Evolutionary conservation across 495 filamentous ascomycete species (phyloP).

Genomic region (Annulohypoxylon maeteangense): DNA sequence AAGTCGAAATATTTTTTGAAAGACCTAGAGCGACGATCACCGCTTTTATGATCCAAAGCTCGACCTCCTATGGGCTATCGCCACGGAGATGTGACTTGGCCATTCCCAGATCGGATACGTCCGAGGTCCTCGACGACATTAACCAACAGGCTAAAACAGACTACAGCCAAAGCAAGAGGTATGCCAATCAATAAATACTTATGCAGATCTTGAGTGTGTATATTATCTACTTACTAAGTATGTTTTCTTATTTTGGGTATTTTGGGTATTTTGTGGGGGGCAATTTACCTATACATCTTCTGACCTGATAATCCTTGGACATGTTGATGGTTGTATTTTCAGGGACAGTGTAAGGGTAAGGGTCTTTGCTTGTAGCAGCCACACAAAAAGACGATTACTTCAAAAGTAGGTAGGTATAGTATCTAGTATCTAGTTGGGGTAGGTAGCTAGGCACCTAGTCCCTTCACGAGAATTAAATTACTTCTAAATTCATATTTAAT

Average conservation of each 20-base stretch:
- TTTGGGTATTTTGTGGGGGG: too few species aligned
- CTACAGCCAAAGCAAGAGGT: conserved; percentile 15
- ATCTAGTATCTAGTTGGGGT: too few species aligned
- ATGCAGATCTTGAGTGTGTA: not conserved
- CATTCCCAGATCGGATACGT: conserved; percentile 19
- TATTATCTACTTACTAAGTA: too few species aligned
- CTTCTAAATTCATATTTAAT: too few species aligned
- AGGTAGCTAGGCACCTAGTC: too few species aligned
- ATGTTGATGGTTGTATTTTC: not conserved
- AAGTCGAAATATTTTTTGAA: not conserved
- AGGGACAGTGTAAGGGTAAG: not conserved
- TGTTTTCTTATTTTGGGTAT: too few species aligned
- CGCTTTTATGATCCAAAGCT: conserved; percentile 27
- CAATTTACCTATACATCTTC: too few species aligned
- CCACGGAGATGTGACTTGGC: conserved; percentile 8
- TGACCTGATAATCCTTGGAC: not conserved
- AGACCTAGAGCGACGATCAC: conserved; percentile 15
- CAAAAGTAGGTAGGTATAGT: too few species aligned
- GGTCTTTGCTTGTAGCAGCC: too few species aligned
- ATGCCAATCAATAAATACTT: not conserved
- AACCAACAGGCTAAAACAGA: conserved; percentile 39
- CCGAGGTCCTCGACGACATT: conserved; percentile 22
- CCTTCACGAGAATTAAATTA: too few species aligned
- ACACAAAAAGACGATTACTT: too few species aligned
- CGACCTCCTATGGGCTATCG: not conserved